Conservation (phyloP, 768 basidiomycete species). For the Tulasnella sp. region DNA sequence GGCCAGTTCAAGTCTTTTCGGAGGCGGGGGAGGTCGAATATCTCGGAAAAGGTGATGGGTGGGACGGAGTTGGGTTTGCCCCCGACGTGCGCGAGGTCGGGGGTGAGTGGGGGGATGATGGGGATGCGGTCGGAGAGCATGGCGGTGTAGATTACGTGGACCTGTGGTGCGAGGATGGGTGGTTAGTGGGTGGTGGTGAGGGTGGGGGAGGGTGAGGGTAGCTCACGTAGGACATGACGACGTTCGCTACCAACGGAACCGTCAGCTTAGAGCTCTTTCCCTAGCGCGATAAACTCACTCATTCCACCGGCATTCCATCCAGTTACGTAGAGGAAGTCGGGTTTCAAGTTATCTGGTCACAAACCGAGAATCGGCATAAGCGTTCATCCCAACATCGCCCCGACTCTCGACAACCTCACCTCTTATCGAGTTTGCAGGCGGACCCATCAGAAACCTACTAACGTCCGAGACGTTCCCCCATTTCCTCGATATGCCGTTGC, state of each 20-base stretch:
- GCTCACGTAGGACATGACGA: neutral
- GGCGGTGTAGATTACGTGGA: neutral
- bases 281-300: neutral
- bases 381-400: neutral
- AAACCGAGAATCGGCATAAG: neutral
- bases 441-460: neutral
- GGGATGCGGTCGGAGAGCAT: neutral
- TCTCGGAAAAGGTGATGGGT: neutral
- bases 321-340: neutral
- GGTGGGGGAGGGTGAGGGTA: neutral
- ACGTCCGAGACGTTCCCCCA: neutral
- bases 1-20: neutral
- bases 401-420: neutral
- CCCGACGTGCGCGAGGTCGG: constrained; percentile 19
- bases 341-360: neutral
- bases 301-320: neutral
- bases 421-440: neutral
- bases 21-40: constrained; percentile 5
- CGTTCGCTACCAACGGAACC: neutral
- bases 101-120: neutral
- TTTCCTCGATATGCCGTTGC: neutral
- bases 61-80: neutral
- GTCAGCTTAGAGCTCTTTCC: neutral
- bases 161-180: neutral
- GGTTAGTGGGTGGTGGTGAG: neutral